Percentiles rank a stretch among this genome's conserved stretches.
Evolutionary conservation across 257 asterid genomes (phyloP).

Genomic region (Orobanche coerulescens): DNA sequence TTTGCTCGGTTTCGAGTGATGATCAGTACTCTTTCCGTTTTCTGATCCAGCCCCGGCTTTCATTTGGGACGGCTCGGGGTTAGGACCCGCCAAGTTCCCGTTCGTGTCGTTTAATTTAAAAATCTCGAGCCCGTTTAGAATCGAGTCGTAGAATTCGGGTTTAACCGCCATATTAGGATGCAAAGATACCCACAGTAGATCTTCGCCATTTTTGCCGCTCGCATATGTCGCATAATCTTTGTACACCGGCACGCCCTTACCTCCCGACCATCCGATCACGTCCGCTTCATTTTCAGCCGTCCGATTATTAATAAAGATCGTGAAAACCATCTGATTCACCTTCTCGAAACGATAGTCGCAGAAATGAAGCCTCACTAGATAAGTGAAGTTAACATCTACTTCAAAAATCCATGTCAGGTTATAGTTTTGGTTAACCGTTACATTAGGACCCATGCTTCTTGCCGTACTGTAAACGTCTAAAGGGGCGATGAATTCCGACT

Average conservation of each 20-base stretch:
- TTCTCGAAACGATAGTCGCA: conserved; percentile 44
- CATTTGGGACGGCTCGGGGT: conserved; percentile 30
- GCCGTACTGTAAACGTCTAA: conserved; percentile 41
- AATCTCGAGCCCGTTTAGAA: conserved; percentile 73
- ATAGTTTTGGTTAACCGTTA: conserved; percentile 38
- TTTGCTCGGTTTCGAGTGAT: conserved; percentile 22
- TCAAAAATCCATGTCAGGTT: conserved; percentile 70
- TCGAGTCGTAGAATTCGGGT: conserved; percentile 46
- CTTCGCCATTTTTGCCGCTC: conserved; percentile 22
- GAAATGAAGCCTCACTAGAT: conserved; percentile 72
- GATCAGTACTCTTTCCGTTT: not conserved
- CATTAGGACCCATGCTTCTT: conserved; percentile 55
- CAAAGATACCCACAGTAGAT: conserved; percentile 46
- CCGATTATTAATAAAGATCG: conserved; percentile 40
- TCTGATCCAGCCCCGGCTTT: not conserved
- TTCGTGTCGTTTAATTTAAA: conserved; percentile 49
- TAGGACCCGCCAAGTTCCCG: conserved; percentile 58
- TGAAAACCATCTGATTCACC: conserved; percentile 60
- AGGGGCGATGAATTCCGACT: conserved; percentile 40
- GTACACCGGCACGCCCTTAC: conserved; percentile 38
- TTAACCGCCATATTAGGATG: conserved; percentile 38
- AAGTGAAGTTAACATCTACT: conserved; percentile 52
- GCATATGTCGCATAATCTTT: conserved; percentile 46
- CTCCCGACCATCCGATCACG: conserved; percentile 42
- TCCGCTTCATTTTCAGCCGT: conserved; percentile 53